Base-by-base conservation (phyloP, 352 stramenopile species). In the Phytopythium mirpurense region DNA sequence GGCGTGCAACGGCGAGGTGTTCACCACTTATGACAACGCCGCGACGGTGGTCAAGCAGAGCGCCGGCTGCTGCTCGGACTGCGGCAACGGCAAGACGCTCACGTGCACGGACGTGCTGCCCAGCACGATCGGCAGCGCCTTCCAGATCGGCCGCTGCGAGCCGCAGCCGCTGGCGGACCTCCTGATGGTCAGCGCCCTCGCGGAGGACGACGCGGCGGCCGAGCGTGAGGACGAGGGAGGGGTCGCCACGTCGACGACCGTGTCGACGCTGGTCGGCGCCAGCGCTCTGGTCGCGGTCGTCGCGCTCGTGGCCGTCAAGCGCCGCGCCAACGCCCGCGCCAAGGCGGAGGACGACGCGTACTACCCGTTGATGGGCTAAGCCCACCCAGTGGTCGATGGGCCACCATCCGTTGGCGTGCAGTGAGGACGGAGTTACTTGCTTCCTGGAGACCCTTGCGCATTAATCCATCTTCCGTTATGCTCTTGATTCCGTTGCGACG, bases 311-410 rank as follows among this genome's bases (percentile, higher is more conserved):
- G 38, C 38, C 24, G 26, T 42, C 36, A 49, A 63, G 23, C 55
- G 44, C 27, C 55, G 37, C 27, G 23, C 36, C n/a, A 15, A 12
- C 23, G 43, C 43, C 23, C 27, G 47, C 7, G 45, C 47, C 15
- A 51, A 53, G 5, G 42, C 45, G 11, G 35, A 54, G 2, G n/a
- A 51, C 26, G 49, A 59, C 45, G 56, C 34, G 23, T 59, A 56
- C 35, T 56, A 51, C 57, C 45, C 56, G 8, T 37, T 59, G 27
- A 45, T 63, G n/a, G 37, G 51, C 15, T 56, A 51, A 37, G n/a
- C n/a, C n/a, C n/a, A n/a, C n/a, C n/a, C n/a, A n/a, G n/a, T n/a
- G n/a, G n/a, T n/a, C n/a, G n/a, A n/a, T n/a, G n/a, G n/a, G n/a
- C n/a, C n/a, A n/a, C n/a, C n/a, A n/a, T n/a, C n/a, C n/a, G n/a